A percentile compares a stretch with the other conserved stretches of the same genome.
Evolutionary conservation across 108 stramenopile species (phyloP).

Genomic region (Aurantiochytrium sp.): DNA sequence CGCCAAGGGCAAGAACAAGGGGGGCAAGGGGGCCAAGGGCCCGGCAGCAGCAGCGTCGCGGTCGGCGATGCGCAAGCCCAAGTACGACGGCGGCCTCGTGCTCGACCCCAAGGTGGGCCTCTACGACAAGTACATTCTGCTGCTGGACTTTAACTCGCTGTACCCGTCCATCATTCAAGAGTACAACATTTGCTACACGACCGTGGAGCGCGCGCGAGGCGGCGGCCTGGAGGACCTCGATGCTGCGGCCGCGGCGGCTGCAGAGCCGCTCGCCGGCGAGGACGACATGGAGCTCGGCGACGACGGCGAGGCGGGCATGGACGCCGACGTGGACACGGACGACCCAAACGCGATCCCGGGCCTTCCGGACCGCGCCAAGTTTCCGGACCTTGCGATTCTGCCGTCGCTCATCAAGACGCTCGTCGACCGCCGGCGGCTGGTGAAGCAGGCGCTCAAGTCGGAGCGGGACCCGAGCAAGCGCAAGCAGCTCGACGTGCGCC

Average conservation of each 20-base stretch:
- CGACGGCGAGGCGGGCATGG: conserved; percentile 43
- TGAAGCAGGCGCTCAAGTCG: conserved; percentile 85
- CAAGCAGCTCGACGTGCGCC: conserved; percentile 89
- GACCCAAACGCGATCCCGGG: conserved; percentile 69
- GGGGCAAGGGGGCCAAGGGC: neutral
- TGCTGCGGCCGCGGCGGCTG: neutral
- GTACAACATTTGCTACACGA: conserved; percentile 99
- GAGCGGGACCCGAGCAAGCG: conserved; percentile 66
- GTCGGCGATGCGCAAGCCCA: conserved; percentile 63
- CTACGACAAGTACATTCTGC: conserved; percentile 95
- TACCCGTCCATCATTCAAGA: conserved; percentile 99
- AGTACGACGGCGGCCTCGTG: conserved; percentile 94
- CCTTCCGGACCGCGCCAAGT: conserved; percentile 65
- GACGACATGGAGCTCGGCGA: conserved; percentile 30
- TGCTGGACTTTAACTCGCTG: conserved; percentile 97
- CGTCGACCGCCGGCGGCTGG: conserved; percentile 84
- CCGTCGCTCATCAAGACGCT: conserved; percentile 90
- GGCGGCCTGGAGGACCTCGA: neutral
- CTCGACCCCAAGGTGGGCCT: conserved; percentile 99
- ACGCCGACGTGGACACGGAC: conserved; percentile 37
- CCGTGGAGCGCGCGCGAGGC: conserved; percentile 70
- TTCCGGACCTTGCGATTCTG: conserved; percentile 78
- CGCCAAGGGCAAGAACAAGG: neutral
- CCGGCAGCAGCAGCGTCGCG: neutral
- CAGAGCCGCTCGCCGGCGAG: neutral